Conservation (phyloP, 495 filamentous ascomycete species). For the Hyaloscypha bicolor region DNA sequence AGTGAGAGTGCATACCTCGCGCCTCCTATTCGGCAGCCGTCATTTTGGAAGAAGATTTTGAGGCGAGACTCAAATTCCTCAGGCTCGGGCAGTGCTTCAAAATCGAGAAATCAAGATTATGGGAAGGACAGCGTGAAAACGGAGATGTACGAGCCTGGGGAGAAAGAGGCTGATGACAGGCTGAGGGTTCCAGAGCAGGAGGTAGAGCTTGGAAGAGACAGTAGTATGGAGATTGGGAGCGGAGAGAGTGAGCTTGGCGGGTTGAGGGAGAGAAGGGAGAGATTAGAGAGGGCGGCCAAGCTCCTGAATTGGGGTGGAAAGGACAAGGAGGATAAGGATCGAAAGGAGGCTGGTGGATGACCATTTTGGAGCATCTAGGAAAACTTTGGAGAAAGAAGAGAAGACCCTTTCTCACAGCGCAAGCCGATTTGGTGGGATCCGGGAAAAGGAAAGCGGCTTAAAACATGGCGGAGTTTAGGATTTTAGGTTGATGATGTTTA, state of each 20-base stretch:
- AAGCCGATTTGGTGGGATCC: not conserved
- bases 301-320: constrained; percentile 15
- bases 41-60: constrained; percentile 18
- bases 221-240: constrained; percentile 23
- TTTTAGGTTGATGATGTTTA: not conserved
- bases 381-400: not conserved
- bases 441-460: not conserved
- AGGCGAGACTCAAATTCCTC: not conserved
- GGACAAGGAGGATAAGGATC: not conserved
- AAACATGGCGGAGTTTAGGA: not conserved
- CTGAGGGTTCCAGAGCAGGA: not conserved
- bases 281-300: constrained; percentile 21
- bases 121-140: constrained; percentile 8
- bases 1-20: not conserved
- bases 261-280: constrained; percentile 21
- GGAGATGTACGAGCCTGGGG: constrained; percentile 17
- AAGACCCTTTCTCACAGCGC: not conserved
- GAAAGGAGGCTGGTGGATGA: constrained; percentile 6
- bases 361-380: not conserved
- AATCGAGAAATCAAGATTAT: not conserved
- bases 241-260: constrained; percentile 13
- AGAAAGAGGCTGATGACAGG: constrained; percentile 7
- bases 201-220: not conserved
- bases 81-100: not conserved
- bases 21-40: constrained; percentile 4